Base-by-base conservation (phyloP, 345 rosid species). In the Camelina neglecta region DNA sequence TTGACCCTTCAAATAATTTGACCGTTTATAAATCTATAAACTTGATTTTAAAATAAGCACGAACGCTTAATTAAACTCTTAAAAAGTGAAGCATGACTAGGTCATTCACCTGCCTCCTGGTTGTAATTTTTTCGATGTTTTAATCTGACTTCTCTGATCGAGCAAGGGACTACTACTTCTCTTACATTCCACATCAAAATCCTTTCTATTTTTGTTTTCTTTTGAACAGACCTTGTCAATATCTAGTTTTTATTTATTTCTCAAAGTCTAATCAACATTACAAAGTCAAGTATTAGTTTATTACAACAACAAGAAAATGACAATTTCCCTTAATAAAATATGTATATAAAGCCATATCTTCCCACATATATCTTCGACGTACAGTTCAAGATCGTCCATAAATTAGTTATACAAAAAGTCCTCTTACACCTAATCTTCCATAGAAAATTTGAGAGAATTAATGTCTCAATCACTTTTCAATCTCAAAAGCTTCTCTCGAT, bases 241-340 rank as follows among this genome's bases (percentile, higher is more conserved):
- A 33, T 42, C 6, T 57, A 18, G 13, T 13, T 70, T 70, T 56
- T 57, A 1, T 4, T 15, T 16, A 2, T 5, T 7, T 2, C 12
- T 12, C 4, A 38, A 71, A 36, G 60, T 60, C 67, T 71, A 35
- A 47, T 60, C n/a, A 5, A 35, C 75, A 65, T 65, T 33, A 38
- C 78, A 35, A 58, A 55, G 76, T 63, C 76, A 73, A 65, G 31
- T 36, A 57, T 23, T 48, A 47, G 67, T 65, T 66, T 65, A 65
- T 15, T 33, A 63, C 35, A 63, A 21, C 12, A 73, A 44, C 51
- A 58, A n/a, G 1, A 21, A 2, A n/a, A 7, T 64, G 4, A 3
- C 36, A 73, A 54, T 4, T 55, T 73, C 11, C 16, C 48, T 65
- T 20, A 20, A 18, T 62, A 72, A 26, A 26, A 26, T 26, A 21